phyloP scores from a whole-genome alignment of 768 basidiomycete species.

The Xerocomellus amylosporus region DNA sequence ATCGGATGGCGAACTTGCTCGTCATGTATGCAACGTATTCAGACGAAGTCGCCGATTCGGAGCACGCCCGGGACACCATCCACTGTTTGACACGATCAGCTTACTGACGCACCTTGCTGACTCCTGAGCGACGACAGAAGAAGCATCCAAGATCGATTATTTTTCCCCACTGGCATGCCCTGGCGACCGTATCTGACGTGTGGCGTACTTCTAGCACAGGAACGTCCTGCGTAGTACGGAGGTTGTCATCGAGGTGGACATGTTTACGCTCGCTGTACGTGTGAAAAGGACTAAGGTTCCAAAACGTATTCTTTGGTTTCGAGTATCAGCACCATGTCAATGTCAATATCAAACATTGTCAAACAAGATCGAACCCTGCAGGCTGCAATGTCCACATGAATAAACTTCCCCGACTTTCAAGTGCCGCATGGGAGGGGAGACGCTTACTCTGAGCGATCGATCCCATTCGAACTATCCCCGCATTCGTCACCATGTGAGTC shows the following conservation, averaged over 20 bases:
- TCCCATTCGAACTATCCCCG: neutral
- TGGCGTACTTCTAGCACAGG: constrained; percentile 17
- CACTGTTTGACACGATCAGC: neutral
- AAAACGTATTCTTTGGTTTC: neutral
- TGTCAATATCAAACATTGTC: neutral
- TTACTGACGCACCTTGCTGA: neutral
- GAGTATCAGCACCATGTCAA: neutral
- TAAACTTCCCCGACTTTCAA: neutral
- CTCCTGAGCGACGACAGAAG: neutral
- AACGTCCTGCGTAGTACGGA: neutral
- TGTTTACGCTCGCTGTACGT: neutral
- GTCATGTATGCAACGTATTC: neutral
- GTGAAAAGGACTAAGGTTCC: neutral
- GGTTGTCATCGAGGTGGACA: neutral
- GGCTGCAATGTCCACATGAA: too few species aligned
- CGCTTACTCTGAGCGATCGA: neutral
- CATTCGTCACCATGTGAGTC: neutral
- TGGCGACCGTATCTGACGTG: constrained; percentile 2
- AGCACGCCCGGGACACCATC: neutral
- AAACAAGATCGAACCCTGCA: neutral
- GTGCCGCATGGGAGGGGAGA: too few species aligned
- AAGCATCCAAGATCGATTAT: neutral
- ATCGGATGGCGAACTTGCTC: neutral
- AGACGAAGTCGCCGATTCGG: neutral
- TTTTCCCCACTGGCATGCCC: neutral